Evolutionary conservation across 1,284 basidiomycete species (phyloP).

Genomic region (Cryptococcus hybrid): DNA sequence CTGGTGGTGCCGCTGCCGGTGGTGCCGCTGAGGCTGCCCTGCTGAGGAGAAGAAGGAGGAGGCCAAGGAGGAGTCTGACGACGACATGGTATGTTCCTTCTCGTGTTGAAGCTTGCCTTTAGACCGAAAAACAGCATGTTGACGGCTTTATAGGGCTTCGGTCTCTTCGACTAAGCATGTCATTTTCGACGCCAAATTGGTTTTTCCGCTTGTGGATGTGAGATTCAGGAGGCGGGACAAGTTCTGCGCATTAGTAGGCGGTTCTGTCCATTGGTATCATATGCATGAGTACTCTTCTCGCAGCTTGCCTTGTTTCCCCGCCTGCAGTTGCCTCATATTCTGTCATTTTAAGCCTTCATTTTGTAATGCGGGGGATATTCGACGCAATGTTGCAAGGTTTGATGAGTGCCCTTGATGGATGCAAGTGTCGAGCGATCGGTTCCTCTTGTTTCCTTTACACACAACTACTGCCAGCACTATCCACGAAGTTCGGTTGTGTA

Average conservation of each 20-base stretch:
- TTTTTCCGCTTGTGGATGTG: not conserved
- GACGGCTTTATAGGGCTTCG: slow-evolving; percentile 61
- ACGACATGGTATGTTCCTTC: slow-evolving; percentile 74
- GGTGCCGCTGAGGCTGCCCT: slow-evolving; percentile 62
- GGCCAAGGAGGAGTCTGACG: slow-evolving; percentile 72
- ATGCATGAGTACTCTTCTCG: slow-evolving; percentile 3
- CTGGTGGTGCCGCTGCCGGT: slow-evolving; percentile 54
- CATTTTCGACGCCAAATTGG: slow-evolving; percentile 8
- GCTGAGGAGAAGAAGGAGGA: slow-evolving; percentile 78
- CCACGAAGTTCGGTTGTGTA: too few relatives aligned
- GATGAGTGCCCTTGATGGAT: too few relatives aligned
- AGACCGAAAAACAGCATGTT: slow-evolving; percentile 1
- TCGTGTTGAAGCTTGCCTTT: slow-evolving; percentile 1
- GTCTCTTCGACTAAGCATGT: slow-evolving; percentile 70
- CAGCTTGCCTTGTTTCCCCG: too few relatives aligned
- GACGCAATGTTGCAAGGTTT: too few relatives aligned
- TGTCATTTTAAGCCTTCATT: too few relatives aligned
- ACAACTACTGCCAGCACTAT: too few relatives aligned
- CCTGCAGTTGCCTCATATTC: too few relatives aligned
- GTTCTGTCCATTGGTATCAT: not conserved
- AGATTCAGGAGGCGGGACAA: not conserved
- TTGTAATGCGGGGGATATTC: too few relatives aligned
- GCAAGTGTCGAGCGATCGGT: too few relatives aligned
- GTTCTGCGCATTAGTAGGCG: not conserved
- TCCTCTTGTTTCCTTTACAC: too few relatives aligned